phyloP scores from a whole-genome alignment of 176 grass and related monocot species.

The Eleusine coracana region DNA sequence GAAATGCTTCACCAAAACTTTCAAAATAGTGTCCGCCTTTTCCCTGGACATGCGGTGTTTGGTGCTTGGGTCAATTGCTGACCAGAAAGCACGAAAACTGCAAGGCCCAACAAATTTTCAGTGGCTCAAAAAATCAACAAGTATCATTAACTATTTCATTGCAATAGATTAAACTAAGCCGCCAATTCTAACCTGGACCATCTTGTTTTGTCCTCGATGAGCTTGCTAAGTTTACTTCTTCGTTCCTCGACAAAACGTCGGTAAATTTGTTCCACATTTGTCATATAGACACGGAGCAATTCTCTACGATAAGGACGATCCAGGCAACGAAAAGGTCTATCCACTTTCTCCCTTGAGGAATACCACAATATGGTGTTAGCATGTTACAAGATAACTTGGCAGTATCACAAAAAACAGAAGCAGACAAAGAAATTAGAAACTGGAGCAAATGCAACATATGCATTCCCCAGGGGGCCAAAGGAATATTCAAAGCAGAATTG shows the following conservation, averaged over 20 bases:
- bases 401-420: slow-evolving; percentile 27
- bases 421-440: slow-evolving; percentile 16
- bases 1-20: slow-evolving; percentile 87
- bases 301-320: slow-evolving; percentile 87
- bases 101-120: slow-evolving; percentile 43
- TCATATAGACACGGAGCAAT: slow-evolving; percentile 86
- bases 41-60: slow-evolving; percentile 73
- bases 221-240: slow-evolving; percentile 80
- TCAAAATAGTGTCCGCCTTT: slow-evolving; percentile 69
- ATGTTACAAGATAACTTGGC: slow-evolving; percentile 36
- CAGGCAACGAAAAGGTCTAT: slow-evolving; percentile 90
- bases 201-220: slow-evolving; percentile 87
- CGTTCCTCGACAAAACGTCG: slow-evolving; percentile 85
- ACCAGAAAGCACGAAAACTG: slow-evolving; percentile 89
- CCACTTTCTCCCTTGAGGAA: slow-evolving; percentile 84
- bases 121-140: not conserved
- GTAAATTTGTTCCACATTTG: slow-evolving; percentile 92
- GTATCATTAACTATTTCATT: not conserved
- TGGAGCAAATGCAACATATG: not conserved
- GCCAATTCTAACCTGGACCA: slow-evolving; percentile 71
- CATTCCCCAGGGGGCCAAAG: not conserved
- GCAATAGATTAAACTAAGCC: slow-evolving; percentile 15
- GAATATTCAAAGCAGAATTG: slow-evolving; percentile 21
- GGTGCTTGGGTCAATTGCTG: slow-evolving; percentile 60
- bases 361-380: slow-evolving; percentile 37